These are phyloP conservation scores for Fusarium mundagurra DNA, from an alignment of 2,329 filamentous ascomycete species.

Conservation along the genomic window DNA sequence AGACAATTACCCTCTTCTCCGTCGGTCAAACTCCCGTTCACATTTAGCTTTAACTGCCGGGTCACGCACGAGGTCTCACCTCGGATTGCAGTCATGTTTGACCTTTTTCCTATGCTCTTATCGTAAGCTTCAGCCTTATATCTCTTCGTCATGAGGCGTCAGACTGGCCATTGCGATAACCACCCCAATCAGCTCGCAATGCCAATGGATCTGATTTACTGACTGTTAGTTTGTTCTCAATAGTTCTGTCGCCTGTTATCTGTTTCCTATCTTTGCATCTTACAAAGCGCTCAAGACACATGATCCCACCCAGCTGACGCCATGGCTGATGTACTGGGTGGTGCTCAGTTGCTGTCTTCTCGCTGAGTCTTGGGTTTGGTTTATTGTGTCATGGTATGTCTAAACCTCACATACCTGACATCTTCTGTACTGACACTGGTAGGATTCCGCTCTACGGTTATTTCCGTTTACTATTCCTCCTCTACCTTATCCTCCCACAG, in stretches of 20 bases:
- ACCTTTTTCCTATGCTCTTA: conserved; percentile 79
- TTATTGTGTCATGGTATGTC: conserved; percentile 78
- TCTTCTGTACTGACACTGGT: neutral
- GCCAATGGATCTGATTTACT: conserved; percentile 11
- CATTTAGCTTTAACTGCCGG: neutral
- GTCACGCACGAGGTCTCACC: conserved; percentile 7
- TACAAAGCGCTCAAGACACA: conserved; percentile 97
- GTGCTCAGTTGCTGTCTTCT: conserved; percentile 84
- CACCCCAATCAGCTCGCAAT: neutral
- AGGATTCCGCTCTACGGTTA: conserved; percentile 95
- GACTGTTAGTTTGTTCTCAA: conserved; percentile 6
- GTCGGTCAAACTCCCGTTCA: neutral
- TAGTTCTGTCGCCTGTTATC: conserved; percentile 86
- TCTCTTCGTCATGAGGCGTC: conserved; percentile 34
- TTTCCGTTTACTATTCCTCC: conserved; percentile 84
- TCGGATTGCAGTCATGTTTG: conserved; percentile 69
- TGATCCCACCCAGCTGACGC: conserved; percentile 87
- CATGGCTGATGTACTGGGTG: conserved; percentile 99
- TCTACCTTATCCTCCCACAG: conserved; percentile 96
- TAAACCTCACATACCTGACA: neutral
- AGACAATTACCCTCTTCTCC: neutral
- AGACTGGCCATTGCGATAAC: conserved; percentile 10
- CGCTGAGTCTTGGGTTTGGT: conserved; percentile 87
- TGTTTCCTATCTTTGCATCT: conserved; percentile 95
- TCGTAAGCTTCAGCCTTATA: conserved; percentile 66